Evolutionary conservation across 768 basidiomycete genomes (phyloP), one percentile per base, ranked within the genome.

Genomic region (Suillus bovinus): DNA sequence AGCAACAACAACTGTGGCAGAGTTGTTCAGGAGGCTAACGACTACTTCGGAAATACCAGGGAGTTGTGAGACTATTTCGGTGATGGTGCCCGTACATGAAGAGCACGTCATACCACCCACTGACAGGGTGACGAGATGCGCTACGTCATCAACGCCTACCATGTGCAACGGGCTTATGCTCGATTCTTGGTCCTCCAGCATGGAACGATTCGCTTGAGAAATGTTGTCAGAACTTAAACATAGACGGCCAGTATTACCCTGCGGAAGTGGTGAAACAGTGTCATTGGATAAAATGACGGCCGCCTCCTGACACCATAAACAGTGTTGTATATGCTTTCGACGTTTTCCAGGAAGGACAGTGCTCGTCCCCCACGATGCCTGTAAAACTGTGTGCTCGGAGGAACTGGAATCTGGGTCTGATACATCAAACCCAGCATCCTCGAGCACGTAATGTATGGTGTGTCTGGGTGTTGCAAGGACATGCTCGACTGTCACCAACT

Each of bases 101-200:
- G 85, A 79, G 72, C 91, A 94, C 1, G 90, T 87, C 90, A 93
- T 93, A 4, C 91, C 92, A 0, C 80, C 84, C 7, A 94, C 77
- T 0, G 87, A 84, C 41, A 92, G 78, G 1, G 79, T 77, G 47
- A 84, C 60, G 2, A 59, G 70, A 69, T 72, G 75, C 0, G 77
- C 71, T 1, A 67, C 70, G 5, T 61, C 29, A 24, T 65, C 60
- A 9, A 9, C 5, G 36, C 10, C 36, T 11, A 24, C 55, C 9
- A 39, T 22, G 24, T 27, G 27, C 17, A 10, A 38, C 16, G 54
- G 14, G 36, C 36, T 36, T 24, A 20, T 5, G 39, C 38, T 38
- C 22, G 55, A 20, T 29, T 31, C 22, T 42, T 14, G 27, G 53
- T 61, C 42, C 10, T 56, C 17, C 27, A 27, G 57, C 27, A 13